These are phyloP conservation scores for Iberis amara DNA, from an alignment of 441 rosid species.

Conservation along the genomic window DNA sequence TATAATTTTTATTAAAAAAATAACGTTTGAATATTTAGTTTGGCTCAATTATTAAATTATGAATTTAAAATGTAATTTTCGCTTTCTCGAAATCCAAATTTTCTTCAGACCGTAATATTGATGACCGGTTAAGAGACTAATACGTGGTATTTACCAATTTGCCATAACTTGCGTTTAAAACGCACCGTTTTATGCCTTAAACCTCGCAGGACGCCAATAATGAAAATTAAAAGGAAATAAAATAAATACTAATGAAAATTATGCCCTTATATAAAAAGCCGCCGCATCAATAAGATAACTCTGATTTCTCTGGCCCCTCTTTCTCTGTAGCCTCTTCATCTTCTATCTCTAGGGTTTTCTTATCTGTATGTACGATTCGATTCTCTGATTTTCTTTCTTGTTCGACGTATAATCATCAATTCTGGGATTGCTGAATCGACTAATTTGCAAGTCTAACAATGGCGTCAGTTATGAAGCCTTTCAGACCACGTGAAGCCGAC, in stretches of 20 bases:
- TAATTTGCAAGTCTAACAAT: constrained; percentile 16
- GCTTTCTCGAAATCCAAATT: too few relatives aligned
- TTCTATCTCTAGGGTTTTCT: constrained; percentile 29
- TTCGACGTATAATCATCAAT: constrained; percentile 5
- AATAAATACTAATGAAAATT: too few relatives aligned
- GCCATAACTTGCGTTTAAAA: not conserved
- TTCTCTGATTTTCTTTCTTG: too few relatives aligned
- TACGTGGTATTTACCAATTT: not conserved
- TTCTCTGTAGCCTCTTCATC: constrained; percentile 5
- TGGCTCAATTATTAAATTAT: too few relatives aligned
- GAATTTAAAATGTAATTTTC: too few relatives aligned
- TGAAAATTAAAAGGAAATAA: too few relatives aligned
- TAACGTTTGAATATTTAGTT: too few relatives aligned
- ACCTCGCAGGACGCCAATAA: too few relatives aligned
- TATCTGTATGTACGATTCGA: not conserved
- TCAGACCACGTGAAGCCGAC: constrained; percentile 28
- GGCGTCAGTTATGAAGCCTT: constrained; percentile 38
- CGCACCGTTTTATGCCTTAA: constrained; percentile 6
- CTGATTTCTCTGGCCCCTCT: not conserved
- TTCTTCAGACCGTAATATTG: constrained; percentile 13
- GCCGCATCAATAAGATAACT: not conserved
- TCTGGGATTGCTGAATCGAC: constrained; percentile 1
- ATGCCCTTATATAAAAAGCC: too few relatives aligned
- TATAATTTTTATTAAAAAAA: too few relatives aligned
- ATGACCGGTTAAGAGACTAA: not conserved